A percentile compares a stretch with the other conserved stretches of the same genome.
phyloP scores from a whole-genome alignment of 2,329 filamentous ascomycete genomes.

The Chrysoporthe deuterocubensis region DNA sequence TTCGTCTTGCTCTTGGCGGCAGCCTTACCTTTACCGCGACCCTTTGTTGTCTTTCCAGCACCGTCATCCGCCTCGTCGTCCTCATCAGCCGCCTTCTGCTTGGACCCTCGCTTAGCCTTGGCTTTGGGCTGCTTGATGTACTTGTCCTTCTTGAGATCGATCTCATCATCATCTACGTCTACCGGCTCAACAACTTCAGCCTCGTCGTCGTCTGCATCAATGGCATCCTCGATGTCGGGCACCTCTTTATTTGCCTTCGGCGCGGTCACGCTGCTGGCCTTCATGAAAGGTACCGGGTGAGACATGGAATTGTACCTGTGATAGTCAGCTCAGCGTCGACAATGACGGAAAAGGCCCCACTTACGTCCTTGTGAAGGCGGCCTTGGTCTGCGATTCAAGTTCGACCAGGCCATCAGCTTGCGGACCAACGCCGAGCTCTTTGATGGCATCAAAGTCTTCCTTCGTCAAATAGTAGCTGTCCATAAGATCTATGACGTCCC shows the following conservation, averaged over 20 bases:
- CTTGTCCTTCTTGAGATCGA: conserved; percentile 92
- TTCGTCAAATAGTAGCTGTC: conserved; percentile 94
- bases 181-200: conserved; percentile 62
- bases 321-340: conserved; percentile 28
- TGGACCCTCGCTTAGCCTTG: conserved; percentile 50
- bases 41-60: conserved; percentile 60
- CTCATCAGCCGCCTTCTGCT: conserved; percentile 51
- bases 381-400: conserved; percentile 84
- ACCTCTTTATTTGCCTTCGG: conserved; percentile 74
- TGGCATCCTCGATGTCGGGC: conserved; percentile 93
- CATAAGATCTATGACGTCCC: conserved; percentile 90
- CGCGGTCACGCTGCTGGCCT: conserved; percentile 75
- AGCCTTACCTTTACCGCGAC: conserved; percentile 45
- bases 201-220: conserved; percentile 89
- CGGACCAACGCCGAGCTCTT: conserved; percentile 86
- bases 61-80: conserved; percentile 54
- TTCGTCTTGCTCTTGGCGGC: conserved; percentile 54
- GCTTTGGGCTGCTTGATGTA: conserved; percentile 92
- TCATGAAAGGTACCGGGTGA: conserved; percentile 95
- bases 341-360: conserved; percentile 41
- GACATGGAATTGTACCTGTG: conserved; percentile 80
- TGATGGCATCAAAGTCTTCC: conserved; percentile 91
- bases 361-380: conserved; percentile 86
- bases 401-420: conserved; percentile 77
- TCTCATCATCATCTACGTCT: conserved; percentile 74